Base-by-base conservation (phyloP, 371 early-diverging fungal species). In the Mucor plumbeus region DNA sequence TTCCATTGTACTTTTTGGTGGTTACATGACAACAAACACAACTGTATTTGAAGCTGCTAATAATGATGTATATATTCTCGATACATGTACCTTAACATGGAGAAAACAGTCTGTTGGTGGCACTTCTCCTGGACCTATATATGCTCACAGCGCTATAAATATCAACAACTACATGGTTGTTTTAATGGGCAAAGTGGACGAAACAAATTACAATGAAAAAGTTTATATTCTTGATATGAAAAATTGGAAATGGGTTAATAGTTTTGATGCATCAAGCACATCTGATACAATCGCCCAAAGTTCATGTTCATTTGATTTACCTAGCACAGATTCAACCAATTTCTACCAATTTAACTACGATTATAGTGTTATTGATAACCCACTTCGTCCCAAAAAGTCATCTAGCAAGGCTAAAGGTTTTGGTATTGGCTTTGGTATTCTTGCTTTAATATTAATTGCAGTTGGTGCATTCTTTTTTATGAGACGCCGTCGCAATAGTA, bases 1-100 rank as follows among this genome's bases (percentile, higher is more conserved):
- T 56, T 80, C 80, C 0, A 73, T 83, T 61, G 77, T 80, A 0
- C 60, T 78, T 4, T 83, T 75, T 63, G 83, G 83, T 17, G 83
- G 83, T 6, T 68, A 67, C 21, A 67, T 34, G 1, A 63, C 40
- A 10, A 44, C 48, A 48, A 15, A 21, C 13, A 19, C 21, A 11
- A 21, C 19, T 13, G 56, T 44, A 19, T 60, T 53, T 19, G 48
- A 55, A 4, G 38, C 61, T 36, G 61, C 61, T 7, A 34, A 43
- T 14, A 48, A 60, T 39, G 73, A 80, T 58, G 59, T 83, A 0
- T 83, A 73, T 48, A 64, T 79, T 0, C 64, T 83, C 6, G 78
- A 83, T 58, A 78, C 80, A 6, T 83, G 80, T 36, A 76, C 70
- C 1, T 43, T 83, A n/a, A 59, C 61, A 4, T 83, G 84, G 84